Evolutionary conservation across 75 land plant species (phyloP), one percentile per base, ranked within the genome.

Genomic region (Gnetum montanum): DNA sequence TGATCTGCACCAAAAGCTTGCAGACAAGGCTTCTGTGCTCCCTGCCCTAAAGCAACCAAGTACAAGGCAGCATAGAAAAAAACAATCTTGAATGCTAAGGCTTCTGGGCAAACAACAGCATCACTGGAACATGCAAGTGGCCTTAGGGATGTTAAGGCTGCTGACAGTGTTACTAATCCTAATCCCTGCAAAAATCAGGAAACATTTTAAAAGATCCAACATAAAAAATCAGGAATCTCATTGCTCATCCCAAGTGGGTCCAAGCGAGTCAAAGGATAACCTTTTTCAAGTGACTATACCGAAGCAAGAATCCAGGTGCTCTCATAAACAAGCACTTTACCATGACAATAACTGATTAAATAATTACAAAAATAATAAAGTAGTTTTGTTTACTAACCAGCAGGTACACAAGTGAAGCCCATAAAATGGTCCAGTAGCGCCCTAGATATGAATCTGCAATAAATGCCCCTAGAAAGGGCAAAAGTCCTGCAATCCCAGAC

Each of bases 1-100:
- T 86, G 86, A 40, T 88, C 93, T 0, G 97, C 94, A 0, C 86
- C 94, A 59, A 91, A 91, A 2, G 93, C 78, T 25, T 82, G 77
- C 8, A 81, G 61, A 53, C 88, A 91, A 7, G 97, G 93, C 57
- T 79, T 83, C 71, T 78, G 77, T 4, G 86, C 81, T 0, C 90
- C 90, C 53, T 73, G 69, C 1, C 78, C 89, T 3, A 85, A 12
- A 0, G 85, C 62, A 20, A 81, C 43, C 12, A 81, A 16, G 48
- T 85, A 85, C 1, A 85, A 64, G 2, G 75, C 59, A 19, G 52
- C 19, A 64, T 51, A 77, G 51, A 81, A 73, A 50, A 78, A 43
- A 6, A 37, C 49, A 35, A 54, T 13, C 29, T 51, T 6, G n/a
- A n/a, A n/a, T n/a, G n/a, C n/a, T n/a, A n/a, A n/a, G n/a, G n/a